Base-by-base conservation (phyloP, 345 rosid species). In the Populus alba region DNA sequence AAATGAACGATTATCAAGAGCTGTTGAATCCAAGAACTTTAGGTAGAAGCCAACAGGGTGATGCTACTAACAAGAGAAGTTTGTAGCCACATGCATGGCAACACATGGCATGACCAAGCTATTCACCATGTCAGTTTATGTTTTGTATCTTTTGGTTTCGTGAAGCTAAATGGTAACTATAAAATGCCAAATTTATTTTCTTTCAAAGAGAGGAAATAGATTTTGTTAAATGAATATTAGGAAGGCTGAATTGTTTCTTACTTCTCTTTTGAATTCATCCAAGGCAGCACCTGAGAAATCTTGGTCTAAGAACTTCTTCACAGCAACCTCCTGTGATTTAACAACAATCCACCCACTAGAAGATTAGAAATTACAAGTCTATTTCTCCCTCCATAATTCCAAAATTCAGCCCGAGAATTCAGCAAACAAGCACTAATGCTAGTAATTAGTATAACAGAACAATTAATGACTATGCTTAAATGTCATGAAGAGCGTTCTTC, bases 251-350 rank as follows among this genome's bases (percentile, higher is more conserved):
- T 51, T 69, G 71, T 80, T 79, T 84, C 96, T 94, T 92, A 94
- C 99, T 87, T 97, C 99, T 77, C 98, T 90, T 88, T 86, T 94
- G 83, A 97, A 97, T 90, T 97, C 99, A 61, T 88, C 94, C 85
- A 97, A 88, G 77, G 98, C 98, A 82, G 90, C 97, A 66, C 98
- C 99, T 29, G 97, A 97, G 90, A 97, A 94, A 86, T 92, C 99
- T 88, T 97, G 99, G 81, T 97, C 99, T 84, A 97, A 87, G 84
- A 94, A 97, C 88, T 97, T 97, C 92, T 97, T 97, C 75, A 97
- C 99, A 33, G 99, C 98, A 76, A 94, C 99, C 91, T 97, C 99
- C 99, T 97, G 89, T 37, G 74, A 77, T 75, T 70, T 66, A 79
- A 81, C 82, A 82, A 77, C 86, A 84, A 81, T 66, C 23, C 72